Evolutionary conservation across 768 basidiomycete genomes (phyloP).

Genomic region (Pleurotus tuoliensis): DNA sequence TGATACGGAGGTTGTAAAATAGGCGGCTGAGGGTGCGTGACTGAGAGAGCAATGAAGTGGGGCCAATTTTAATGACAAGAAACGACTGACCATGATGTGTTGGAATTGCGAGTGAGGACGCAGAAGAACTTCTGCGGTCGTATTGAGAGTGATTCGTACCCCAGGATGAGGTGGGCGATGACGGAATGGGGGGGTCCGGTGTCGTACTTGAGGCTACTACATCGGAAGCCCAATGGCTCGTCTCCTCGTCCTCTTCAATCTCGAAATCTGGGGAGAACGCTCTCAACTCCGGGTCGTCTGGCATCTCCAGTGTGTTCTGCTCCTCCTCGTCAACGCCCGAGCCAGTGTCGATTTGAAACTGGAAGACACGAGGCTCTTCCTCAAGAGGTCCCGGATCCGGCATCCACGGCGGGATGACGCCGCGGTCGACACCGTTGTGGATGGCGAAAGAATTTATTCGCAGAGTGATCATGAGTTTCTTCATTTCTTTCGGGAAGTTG

Average conservation of each 20-base stretch:
- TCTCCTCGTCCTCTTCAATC: neutral
- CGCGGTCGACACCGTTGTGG: constrained; percentile 45
- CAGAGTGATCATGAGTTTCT: constrained; percentile 74
- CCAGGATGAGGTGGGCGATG: neutral
- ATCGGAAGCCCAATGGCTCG: neutral
- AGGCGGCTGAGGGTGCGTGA: neutral
- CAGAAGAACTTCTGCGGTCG: neutral
- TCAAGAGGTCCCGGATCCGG: constrained; percentile 57
- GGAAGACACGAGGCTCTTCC: constrained; percentile 57
- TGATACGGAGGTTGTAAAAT: neutral
- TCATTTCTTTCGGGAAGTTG: constrained; percentile 67
- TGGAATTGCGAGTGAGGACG: neutral
- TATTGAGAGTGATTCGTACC: neutral
- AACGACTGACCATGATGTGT: neutral
- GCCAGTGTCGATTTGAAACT: constrained; percentile 55
- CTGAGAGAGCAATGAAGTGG: too few relatives aligned
- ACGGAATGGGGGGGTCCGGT: too few relatives aligned
- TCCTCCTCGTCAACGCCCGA: neutral
- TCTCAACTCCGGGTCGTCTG: neutral
- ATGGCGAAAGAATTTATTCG: constrained; percentile 74
- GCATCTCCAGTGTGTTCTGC: neutral
- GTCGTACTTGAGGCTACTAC: too few relatives aligned
- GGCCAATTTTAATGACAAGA: too few relatives aligned
- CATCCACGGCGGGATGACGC: constrained; percentile 28
- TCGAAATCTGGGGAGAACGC: constrained; percentile 4